phyloP scores from a whole-genome alignment of 108 stramenopile genomes.

The Seminavis robusta region DNA sequence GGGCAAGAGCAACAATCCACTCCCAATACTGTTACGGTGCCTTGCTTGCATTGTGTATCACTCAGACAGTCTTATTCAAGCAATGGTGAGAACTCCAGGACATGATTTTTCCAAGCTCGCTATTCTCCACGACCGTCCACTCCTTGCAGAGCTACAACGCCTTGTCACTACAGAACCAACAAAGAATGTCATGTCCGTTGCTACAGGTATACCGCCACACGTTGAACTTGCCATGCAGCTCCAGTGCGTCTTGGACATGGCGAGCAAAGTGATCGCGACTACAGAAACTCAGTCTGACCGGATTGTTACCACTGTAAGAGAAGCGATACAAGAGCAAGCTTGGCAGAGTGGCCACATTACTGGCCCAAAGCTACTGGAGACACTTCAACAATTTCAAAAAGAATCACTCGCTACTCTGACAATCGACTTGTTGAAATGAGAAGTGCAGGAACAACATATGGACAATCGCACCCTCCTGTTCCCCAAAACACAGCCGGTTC shows the following conservation, averaged over 20 bases:
- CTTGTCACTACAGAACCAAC: constrained; percentile 22
- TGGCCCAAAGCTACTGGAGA: neutral
- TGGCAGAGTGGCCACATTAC: constrained; percentile 1
- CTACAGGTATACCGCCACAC: constrained; percentile 34
- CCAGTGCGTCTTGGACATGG: too few relatives aligned
- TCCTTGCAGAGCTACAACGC: constrained; percentile 20
- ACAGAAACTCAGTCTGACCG: too few relatives aligned
- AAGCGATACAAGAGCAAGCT: neutral
- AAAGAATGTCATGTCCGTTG: constrained; percentile 14
- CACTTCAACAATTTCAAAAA: neutral
- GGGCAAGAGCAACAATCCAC: constrained; percentile 2
- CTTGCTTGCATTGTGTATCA: constrained; percentile 44
- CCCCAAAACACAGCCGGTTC: too few relatives aligned
- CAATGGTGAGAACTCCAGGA: constrained; percentile 5
- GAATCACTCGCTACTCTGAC: neutral
- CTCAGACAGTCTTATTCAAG: constrained; percentile 10
- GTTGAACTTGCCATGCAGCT: neutral
- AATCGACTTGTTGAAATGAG: too few relatives aligned
- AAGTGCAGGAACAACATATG: too few relatives aligned
- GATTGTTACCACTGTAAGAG: neutral
- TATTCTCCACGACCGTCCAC: constrained; percentile 6
- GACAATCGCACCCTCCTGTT: too few relatives aligned
- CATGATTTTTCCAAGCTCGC: constrained; percentile 26
- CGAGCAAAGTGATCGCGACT: too few relatives aligned
- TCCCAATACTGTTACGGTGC: too few relatives aligned